These are phyloP conservation scores for Schwanniomyces polymorphus DNA, from an alignment of 805 yeast genomes.

Conservation along the genomic window DNA sequence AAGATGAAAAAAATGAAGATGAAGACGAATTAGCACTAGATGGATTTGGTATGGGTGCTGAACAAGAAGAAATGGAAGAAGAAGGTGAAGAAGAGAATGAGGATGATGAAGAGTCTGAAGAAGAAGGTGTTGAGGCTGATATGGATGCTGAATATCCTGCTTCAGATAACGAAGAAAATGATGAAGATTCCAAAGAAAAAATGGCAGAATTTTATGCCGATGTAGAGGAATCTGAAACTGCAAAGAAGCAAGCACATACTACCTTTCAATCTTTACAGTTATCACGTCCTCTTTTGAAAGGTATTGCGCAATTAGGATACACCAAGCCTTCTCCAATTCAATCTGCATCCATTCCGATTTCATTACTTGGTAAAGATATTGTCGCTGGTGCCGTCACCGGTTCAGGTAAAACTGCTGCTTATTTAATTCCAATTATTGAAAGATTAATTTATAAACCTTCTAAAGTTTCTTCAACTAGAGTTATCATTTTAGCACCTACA, in stretches of 20 bases:
- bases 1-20: conserved; percentile 22
- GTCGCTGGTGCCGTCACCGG: conserved; percentile 99
- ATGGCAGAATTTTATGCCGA: conserved; percentile 77
- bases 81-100: conserved; percentile 22
- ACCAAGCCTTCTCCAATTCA: conserved; percentile 93
- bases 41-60: conserved; percentile 49
- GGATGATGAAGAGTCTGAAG: conserved; percentile 20
- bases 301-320: conserved; percentile 78
- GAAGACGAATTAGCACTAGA: conserved; percentile 44
- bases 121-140: conserved; percentile 28
- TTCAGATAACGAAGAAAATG: conserved; percentile 27
- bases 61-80: conserved; percentile 25
- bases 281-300: conserved; percentile 88
- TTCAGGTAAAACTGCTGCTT: conserved; percentile 99
- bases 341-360: conserved; percentile 89
- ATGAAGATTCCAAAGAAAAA: conserved; percentile 73
- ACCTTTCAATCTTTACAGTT: conserved; percentile 76
- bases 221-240: conserved; percentile 43
- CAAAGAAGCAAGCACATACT: conserved; percentile 52
- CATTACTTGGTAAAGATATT: conserved; percentile 89
- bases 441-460: conserved; percentile 87
- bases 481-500: conserved; percentile 89
- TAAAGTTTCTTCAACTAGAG: conserved; percentile 84
- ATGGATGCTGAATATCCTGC: conserved; percentile 37
- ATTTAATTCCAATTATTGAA: conserved; percentile 93